Evolutionary conservation across 352 stramenopile species (phyloP), one percentile per base, ranked within the genome.

Genomic region (Synura sp.): DNA sequence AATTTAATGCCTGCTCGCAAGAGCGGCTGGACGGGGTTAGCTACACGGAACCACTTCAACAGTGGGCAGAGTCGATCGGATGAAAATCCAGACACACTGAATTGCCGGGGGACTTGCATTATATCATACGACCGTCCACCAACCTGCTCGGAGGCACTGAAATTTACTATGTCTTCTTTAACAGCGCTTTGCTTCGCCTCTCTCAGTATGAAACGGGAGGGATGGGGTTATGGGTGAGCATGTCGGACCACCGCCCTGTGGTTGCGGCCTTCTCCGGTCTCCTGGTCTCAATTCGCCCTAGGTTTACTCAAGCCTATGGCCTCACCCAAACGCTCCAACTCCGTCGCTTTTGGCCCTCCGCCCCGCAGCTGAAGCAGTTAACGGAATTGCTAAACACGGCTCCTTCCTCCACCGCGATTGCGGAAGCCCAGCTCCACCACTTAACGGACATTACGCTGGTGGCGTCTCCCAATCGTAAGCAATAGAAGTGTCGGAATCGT

Each of bases 21-120:
- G 49, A 22, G 49, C 14, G 49, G 29, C 49, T 22, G 49, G 49
- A 63, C 49, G 49, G 49, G 49, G 49, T 63, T 12, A 22, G 49
- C 49, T 63, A 63, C 49, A 63, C 49, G 29, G 49, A 63, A 63
- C 49, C 49, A 12, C 49, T 63, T 63, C 49, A 63, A 63, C 49
- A 63, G 29, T 63, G 49, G 49, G 49, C 49, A 63, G 49, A 63
- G 49, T 63, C 49, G 49, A 63, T 63, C 49, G 49, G 49, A 29
- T 63, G 29, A 12, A 63, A 63, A 63, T 63, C 49, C 49, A 63
- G 49, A 63, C 49, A 63, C 49, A 63, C 49, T 63, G 49, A 63
- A 63, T 22, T 63, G 29, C 49, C 49, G 12, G 49, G 49, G 49
- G 49, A 22, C 49, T 22, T 63, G 49, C 49, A 63, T 63, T 63